Conservation (phyloP, 805 yeast genomes). For the Torulaspora gathmanii region DNA sequence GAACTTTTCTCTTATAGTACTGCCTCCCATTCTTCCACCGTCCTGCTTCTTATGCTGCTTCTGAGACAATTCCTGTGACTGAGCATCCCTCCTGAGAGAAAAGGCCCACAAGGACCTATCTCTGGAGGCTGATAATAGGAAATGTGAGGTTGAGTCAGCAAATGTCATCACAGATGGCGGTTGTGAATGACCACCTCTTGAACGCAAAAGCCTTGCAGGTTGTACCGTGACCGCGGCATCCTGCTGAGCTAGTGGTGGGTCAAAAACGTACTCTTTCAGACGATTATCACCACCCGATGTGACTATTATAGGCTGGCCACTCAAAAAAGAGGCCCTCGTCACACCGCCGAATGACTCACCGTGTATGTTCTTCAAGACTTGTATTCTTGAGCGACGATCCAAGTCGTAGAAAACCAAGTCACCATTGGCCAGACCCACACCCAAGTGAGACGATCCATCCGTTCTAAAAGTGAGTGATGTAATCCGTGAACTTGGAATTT, state of each 20-base stretch:
- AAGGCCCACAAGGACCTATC: slow-evolving; percentile 88
- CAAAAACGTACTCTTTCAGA: slow-evolving; percentile 86
- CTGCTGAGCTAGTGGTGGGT: slow-evolving; percentile 70
- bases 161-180: slow-evolving; percentile 77
- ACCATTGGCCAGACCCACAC: slow-evolving; percentile 73
- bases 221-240: slow-evolving; percentile 53
- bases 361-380: slow-evolving; percentile 68
- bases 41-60: slow-evolving; percentile 46
- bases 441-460: slow-evolving; percentile 81
- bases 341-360: slow-evolving; percentile 73
- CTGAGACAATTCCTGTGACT: slow-evolving; percentile 89
- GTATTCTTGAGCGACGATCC: slow-evolving; percentile 66
- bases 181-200: slow-evolving; percentile 95
- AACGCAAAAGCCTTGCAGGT: slow-evolving; percentile 87
- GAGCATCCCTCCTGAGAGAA: slow-evolving; percentile 92
- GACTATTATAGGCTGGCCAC: slow-evolving; percentile 87
- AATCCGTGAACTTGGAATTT: slow-evolving; percentile 40
- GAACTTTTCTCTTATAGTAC: slow-evolving; percentile 59
- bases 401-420: slow-evolving; percentile 84
- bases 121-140: slow-evolving; percentile 75
- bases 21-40: slow-evolving; percentile 55
- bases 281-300: slow-evolving; percentile 90
- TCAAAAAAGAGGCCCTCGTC: slow-evolving; percentile 64
- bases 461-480: slow-evolving; percentile 79
- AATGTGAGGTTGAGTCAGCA: slow-evolving; percentile 78